Evolutionary conservation across 2,329 filamentous ascomycete genomes (phyloP), one percentile per base, ranked within the genome.

Genomic region (Domatiomyces catenatus): DNA sequence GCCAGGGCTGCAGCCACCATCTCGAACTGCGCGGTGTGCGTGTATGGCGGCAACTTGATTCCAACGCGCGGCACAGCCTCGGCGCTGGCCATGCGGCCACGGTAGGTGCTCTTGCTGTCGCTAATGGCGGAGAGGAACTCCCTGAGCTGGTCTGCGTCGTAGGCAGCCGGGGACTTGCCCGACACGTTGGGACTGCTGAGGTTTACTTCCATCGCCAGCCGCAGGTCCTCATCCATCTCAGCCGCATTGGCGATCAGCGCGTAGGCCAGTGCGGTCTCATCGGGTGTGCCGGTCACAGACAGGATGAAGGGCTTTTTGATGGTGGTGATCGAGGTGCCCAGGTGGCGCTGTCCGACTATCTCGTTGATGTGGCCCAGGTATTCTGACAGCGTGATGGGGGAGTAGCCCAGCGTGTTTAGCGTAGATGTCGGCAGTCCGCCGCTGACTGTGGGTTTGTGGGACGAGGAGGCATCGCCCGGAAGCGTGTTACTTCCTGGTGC

Each of bases 121-220:
- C 69, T 65, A 0, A 84, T 65, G 0, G 67, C 66, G 1, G 58
- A 55, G 1, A 89, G 66, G 54, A 86, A 87, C 4, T 65, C 64
- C 0, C 62, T 55, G 2, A 89, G 62, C 0, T 72, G 68, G 0
- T 57, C 56, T 0, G 69, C 64, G 6, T 76, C 72, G 62, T 88
- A 89, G 0, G 84, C 84, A 5, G 84, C 83, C 1, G 85, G 85
- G 0, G 84, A 80, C 46, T 75, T 74, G 17, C 69, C 68, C 0
- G 75, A 71, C 47, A 89, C 88, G 60, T 90, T 89, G 0, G 85
- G 85, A 58, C 85, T 89, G 28, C 78, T 83, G 26, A 89, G 75
- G 61, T 90, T 90, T 59, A 89, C 71, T 64, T 90, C 85, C 70
- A 88, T 77, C 17, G 79, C 80, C 0, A 86, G 68, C 1, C 72